phyloP scores from a whole-genome alignment of 148 eudicot species.

The Rhododendron kiyosumense region DNA sequence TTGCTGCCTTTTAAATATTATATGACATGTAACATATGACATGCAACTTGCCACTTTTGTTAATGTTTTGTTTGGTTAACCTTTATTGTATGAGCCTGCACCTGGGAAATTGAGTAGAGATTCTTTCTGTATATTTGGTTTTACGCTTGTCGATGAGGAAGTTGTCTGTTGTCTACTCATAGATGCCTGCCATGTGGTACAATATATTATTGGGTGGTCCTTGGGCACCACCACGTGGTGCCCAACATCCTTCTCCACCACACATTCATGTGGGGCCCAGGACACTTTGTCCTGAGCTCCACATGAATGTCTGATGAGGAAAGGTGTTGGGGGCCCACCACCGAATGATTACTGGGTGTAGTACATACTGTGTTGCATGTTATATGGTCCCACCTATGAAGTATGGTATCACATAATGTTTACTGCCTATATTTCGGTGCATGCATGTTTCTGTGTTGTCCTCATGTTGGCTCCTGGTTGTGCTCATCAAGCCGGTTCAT shows the following conservation, averaged over 20 bases:
- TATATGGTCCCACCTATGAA: not conserved
- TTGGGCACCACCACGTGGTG: not conserved
- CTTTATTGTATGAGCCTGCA: not conserved
- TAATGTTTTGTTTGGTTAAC: not conserved
- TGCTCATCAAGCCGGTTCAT: not conserved
- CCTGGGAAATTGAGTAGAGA: not conserved
- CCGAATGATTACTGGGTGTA: not conserved
- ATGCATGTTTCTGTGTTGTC: not conserved
- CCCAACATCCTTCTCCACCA: not conserved
- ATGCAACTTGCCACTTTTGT: not conserved
- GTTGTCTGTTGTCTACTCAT: not conserved
- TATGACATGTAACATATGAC: not conserved
- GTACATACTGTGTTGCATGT: not conserved
- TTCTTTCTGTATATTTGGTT: not conserved
- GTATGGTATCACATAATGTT: not conserved
- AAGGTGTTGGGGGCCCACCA: not conserved
- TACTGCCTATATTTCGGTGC: not conserved
- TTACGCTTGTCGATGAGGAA: not conserved
- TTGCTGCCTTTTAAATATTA: conserved; percentile 3
- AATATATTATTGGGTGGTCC: too few species aligned
- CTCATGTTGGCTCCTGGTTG: not conserved
- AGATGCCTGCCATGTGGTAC: not conserved
- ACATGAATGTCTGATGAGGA: not conserved
- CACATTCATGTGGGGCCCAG: not conserved
- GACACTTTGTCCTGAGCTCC: not conserved